A percentile compares a stretch with the other conserved stretches of the same genome.
Evolutionary conservation across 202 grass and related monocot species (phyloP).

Genomic region (Setaria italica): DNA sequence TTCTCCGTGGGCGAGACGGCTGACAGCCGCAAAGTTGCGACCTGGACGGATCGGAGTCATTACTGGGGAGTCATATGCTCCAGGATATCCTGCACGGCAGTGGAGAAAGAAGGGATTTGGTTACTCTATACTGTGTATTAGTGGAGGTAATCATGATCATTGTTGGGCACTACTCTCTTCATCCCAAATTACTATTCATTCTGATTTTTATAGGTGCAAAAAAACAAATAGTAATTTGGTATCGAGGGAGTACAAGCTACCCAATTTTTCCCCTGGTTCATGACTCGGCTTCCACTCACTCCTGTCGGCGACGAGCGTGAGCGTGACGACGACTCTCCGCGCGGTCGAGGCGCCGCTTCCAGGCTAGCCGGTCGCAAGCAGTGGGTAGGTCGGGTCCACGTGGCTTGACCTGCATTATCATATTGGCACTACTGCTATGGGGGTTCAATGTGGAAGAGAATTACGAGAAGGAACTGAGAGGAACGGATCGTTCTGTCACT

Average conservation of each 20-base stretch:
- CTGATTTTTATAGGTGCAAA: too few species aligned
- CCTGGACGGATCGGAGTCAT: not conserved
- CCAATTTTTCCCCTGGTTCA: not conserved
- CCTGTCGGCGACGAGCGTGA: not conserved
- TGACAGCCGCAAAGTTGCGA: not conserved
- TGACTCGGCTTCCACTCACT: constrained; percentile 38
- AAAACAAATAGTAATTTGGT: too few species aligned
- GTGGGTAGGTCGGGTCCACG: not conserved
- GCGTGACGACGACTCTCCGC: constrained; percentile 8
- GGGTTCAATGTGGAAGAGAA: too few species aligned
- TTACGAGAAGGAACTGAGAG: too few species aligned
- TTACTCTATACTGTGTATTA: not conserved
- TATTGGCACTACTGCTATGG: not conserved
- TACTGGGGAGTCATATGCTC: constrained; percentile 25
- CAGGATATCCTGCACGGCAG: constrained; percentile 44
- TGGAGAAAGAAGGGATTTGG: not conserved
- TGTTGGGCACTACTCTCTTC: too few species aligned
- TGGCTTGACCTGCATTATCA: not conserved
- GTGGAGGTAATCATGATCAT: constrained; percentile 2
- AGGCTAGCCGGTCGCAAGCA: not conserved
- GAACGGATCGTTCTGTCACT: not conserved
- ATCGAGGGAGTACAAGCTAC: too few species aligned
- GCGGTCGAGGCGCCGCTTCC: constrained; percentile 59
- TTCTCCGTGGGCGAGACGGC: not conserved
- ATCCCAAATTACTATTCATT: too few species aligned